Evolutionary conservation across 192 early-diverging fungal species (phyloP).

Genomic region (Pilobolus umbonatus): DNA sequence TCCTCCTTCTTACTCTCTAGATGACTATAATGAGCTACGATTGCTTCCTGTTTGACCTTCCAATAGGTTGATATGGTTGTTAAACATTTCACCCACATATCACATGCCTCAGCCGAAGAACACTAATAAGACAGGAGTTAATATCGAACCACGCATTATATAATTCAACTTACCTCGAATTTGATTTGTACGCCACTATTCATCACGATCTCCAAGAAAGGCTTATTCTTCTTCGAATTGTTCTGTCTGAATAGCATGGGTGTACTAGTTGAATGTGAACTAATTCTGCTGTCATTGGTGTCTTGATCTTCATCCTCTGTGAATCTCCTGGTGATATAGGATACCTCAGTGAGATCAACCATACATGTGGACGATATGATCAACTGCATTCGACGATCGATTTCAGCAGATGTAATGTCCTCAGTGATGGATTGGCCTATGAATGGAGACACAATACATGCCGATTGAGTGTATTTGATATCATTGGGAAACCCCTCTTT

Average conservation of each 20-base stretch:
- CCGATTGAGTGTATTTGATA: neutral
- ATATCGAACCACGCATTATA: neutral
- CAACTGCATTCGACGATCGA: constrained; percentile 6
- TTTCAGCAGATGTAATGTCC: neutral
- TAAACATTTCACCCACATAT: constrained; percentile 26
- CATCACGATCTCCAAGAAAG: constrained; percentile 25
- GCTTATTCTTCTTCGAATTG: neutral
- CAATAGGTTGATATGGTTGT: constrained; percentile 15
- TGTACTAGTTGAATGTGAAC: neutral
- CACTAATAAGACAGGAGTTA: constrained; percentile 12
- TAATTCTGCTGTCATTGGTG: neutral
- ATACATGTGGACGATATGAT: constrained; percentile 4
- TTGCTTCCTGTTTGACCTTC: constrained; percentile 25
- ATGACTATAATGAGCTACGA: too few species aligned
- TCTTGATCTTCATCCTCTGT: neutral
- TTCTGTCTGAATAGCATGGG: neutral
- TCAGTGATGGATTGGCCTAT: neutral
- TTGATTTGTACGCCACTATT: constrained; percentile 22
- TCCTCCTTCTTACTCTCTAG: constrained; percentile 8
- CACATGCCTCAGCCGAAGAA: constrained; percentile 11
- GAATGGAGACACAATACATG: neutral
- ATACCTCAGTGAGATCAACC: constrained; percentile 22
- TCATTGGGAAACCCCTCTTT: neutral
- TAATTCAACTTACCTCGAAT: constrained; percentile 5
- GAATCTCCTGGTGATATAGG: constrained; percentile 10